phyloP scores from a whole-genome alignment of 2,329 filamentous ascomycete species.

The Sarocladiaceae sp. region DNA sequence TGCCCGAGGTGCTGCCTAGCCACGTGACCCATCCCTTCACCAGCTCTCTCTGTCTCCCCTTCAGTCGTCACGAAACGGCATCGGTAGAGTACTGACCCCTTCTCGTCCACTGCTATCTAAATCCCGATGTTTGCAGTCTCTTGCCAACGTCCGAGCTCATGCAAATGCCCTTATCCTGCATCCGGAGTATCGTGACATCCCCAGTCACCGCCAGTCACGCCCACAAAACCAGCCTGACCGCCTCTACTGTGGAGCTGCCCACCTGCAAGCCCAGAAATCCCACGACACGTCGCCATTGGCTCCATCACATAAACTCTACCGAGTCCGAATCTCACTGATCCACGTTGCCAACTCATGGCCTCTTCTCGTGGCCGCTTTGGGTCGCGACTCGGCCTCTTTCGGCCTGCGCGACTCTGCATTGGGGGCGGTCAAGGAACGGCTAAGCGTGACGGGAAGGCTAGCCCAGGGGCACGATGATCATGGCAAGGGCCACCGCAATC shows the following conservation, averaged over 20 bases:
- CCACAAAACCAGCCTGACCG: conserved; percentile 1
- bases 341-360: not conserved
- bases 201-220: conserved; percentile 5
- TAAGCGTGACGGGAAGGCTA: too few species aligned
- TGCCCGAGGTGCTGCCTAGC: too few species aligned
- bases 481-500: too few species aligned
- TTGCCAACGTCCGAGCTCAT: conserved; percentile 1
- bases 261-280: conserved; percentile 6
- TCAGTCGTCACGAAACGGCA: too few species aligned
- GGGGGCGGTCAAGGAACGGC: not conserved
- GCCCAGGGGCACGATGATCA: too few species aligned
- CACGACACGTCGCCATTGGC: conserved; percentile 4
- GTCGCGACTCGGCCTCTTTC: conserved; percentile 1
- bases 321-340: not conserved
- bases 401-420: not conserved
- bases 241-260: conserved; percentile 4
- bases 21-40: too few species aligned
- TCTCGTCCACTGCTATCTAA: too few species aligned
- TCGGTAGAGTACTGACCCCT: too few species aligned
- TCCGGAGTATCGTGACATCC: too few species aligned
- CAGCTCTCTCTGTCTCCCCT: too few species aligned
- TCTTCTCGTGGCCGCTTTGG: not conserved
- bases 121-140: not conserved
- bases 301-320: too few species aligned
- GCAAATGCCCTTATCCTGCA: too few species aligned